Evolutionary conservation across 2,329 filamentous ascomycete species (phyloP), one percentile per base, ranked within the genome.

Genomic region (Colletotrichum sp.): DNA sequence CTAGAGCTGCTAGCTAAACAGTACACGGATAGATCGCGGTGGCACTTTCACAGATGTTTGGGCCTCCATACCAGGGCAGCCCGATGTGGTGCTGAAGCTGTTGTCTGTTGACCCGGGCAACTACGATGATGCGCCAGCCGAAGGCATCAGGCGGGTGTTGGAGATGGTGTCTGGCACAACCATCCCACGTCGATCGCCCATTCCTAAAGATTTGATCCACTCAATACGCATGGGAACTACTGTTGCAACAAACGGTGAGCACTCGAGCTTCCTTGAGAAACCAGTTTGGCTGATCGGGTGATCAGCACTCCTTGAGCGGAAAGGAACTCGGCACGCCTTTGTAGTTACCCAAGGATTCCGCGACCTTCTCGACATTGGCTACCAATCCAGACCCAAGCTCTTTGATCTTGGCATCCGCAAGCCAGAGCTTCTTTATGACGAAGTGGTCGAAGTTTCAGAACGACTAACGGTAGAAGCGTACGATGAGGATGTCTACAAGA

Each of bases 161-260:
- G 83, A 83, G 77, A 79, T 79, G 12, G 82, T 82, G 2, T 80
- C 81, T 79, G 80, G 18, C 8, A 62, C 58, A 6, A 15, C 58
- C 12, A 62, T 62, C 12, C 58, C 58, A 0, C 58, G 58, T 32
- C 58, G 58, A 2, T 30, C 58, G 7, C 58, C 28, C 1, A 62
- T 62, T 25, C 28, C 58, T 77, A 79, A 6, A 70, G 80, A 8
- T 79, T 85, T n/a, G 92, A 94, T 81, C 93, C 91, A 71, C 94
- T 95, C 80, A 91, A 94, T 22, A 95, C 58, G 58, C 28, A 62
- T 95, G 93, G 94, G 94, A 13, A 95, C 94, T 0, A 95, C 94
- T 1, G 93, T 95, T 3, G 94, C 94, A 2, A 95, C 94, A 0
- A 95, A 95, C 82, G 94, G 28, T 62, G 1, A 30, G 56, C n/a